Evolutionary conservation across 2,329 filamentous ascomycete genomes (phyloP), one percentile per base, ranked within the genome.

Genomic region (Tolypocladium sp.): DNA sequence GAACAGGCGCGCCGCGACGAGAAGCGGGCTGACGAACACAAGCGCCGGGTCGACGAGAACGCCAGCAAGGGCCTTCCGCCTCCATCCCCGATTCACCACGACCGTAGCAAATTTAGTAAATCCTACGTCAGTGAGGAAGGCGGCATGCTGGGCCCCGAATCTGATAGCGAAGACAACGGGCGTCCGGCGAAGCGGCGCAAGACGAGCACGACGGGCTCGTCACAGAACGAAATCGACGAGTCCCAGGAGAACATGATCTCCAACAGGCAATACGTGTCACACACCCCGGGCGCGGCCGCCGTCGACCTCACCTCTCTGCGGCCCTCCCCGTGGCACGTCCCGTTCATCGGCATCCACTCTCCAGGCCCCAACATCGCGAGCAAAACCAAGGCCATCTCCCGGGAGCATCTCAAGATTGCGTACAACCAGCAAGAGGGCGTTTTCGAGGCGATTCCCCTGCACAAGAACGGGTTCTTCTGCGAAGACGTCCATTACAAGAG

Each of bases 321-420:
- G 6, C 85, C 86, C 1, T 83, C 84, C 30, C 83, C 84, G 0
- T 73, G 82, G 61, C 80, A 85, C 59, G 82, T 85, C 58, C 85
- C 87, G 3, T 81, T 90, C 60, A 80, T 92, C 55, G 84, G 84
- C 40, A 90, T 92, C 52, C 89, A 92, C 70, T 89, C 89, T 4
- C 85, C 84, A 0, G 82, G 82, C 2, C 82, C 82, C 6, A 77
- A 83, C 55, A 83, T 84, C 61, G 82, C 84, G 3, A 77, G 72
- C 61, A 84, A 82, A 62, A 90, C 89, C 56, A 89, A 88, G 68
- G 83, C 82, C 56, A 92, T 92, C 58, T 92, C 89, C 4, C 79
- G 89, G 61, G 78, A 88, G 65, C 90, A 93, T 70, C 77, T 90
- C 55, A 87, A 85, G 66, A 90, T 93, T 64, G 77, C 82, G 54